Conservation (phyloP, 495 filamentous ascomycete species). For the Talaromyces trachyspermus region DNA sequence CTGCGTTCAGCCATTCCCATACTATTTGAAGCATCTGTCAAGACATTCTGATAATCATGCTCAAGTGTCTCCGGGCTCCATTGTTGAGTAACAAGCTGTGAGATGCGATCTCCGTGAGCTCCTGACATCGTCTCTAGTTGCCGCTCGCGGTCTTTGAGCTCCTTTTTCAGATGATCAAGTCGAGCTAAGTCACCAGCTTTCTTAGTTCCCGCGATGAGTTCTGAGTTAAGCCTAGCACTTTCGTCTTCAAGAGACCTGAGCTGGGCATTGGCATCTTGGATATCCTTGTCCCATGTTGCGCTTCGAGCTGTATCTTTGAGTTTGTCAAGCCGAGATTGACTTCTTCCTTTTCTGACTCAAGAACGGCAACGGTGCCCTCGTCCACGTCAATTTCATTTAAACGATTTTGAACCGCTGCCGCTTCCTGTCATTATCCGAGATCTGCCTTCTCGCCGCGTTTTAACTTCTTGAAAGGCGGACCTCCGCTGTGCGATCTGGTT, state of each 20-base stretch:
- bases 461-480: constrained; percentile 60
- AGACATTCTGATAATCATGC: constrained; percentile 55
- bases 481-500: constrained; percentile 63
- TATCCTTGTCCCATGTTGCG: constrained; percentile 60
- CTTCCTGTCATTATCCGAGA: constrained; percentile 62
- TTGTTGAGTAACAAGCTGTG: constrained; percentile 46
- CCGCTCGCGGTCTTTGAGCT: constrained; percentile 60
- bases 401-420: constrained; percentile 52
- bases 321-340: constrained; percentile 50
- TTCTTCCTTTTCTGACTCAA: constrained; percentile 67
- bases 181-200: constrained; percentile 72
- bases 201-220: constrained; percentile 67
- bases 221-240: constrained; percentile 57
- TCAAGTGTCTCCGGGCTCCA: constrained; percentile 71
- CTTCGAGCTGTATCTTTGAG: constrained; percentile 52
- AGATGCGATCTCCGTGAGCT: constrained; percentile 64
- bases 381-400: constrained; percentile 67
- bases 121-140: constrained; percentile 68
- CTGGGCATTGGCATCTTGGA: constrained; percentile 52
- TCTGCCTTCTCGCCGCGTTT: constrained; percentile 61
- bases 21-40: constrained; percentile 46
- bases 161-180: constrained; percentile 69
- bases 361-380: constrained; percentile 68
- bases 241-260: constrained; percentile 62
- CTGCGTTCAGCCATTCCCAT: constrained; percentile 56